Conservation (phyloP, 345 rosid species). For the Anacardium occidentale region DNA sequence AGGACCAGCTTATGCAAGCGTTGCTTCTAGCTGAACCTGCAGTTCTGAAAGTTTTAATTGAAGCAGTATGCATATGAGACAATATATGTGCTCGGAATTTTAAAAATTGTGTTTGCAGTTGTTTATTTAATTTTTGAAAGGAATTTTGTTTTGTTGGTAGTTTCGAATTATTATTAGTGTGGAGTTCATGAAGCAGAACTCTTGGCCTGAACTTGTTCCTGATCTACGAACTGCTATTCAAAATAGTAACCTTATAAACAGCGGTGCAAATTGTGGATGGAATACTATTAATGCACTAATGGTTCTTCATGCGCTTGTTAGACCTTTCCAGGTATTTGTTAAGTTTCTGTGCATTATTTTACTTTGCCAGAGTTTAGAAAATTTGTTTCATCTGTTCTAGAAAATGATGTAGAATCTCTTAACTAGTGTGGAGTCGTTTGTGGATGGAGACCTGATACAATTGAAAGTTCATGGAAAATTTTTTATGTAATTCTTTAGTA, state of each 20-base stretch:
- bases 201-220: constrained; percentile 79
- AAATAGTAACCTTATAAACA: constrained; percentile 48
- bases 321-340: constrained; percentile 75
- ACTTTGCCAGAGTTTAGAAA: background rate
- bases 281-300: constrained; percentile 56
- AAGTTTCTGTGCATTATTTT: constrained; percentile 2
- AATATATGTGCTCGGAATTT: background rate
- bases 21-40: constrained; percentile 57
- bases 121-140: constrained; percentile 7
- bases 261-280: constrained; percentile 40
- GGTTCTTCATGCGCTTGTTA: constrained; percentile 60
- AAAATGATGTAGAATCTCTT: background rate
- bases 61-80: constrained; percentile 46
- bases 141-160: constrained; percentile 38
- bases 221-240: constrained; percentile 59
- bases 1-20: constrained; percentile 62
- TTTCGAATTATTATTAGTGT: constrained; percentile 53
- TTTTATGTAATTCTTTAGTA: too few species aligned
- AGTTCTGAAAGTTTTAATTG: constrained; percentile 75
- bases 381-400: background rate
- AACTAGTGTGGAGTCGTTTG: background rate
- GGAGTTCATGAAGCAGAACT: constrained; percentile 65
- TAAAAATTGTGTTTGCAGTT: background rate
- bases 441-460: constrained; percentile 2
- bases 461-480: background rate